Percentiles rank a stretch among this genome's conserved stretches.
Evolutionary conservation across 306 rosid genomes (phyloP).

Genomic region (Cicer arietinum): DNA sequence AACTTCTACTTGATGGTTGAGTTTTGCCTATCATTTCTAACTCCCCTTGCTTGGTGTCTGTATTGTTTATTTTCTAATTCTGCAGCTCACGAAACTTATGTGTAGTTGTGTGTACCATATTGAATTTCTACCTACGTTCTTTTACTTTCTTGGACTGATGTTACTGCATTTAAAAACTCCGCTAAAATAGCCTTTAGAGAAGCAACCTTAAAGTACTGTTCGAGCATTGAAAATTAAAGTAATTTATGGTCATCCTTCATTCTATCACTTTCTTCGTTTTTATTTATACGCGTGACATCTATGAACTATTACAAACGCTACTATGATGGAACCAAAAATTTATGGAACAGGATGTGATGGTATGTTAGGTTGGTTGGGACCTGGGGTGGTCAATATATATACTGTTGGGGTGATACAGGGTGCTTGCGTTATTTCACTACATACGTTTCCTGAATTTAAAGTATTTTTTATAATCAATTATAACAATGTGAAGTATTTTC

Average conservation of each 20-base stretch:
- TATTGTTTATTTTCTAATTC: slow-evolving; percentile 45
- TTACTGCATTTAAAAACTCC: slow-evolving; percentile 50
- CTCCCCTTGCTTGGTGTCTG: slow-evolving; percentile 25
- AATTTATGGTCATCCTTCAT: slow-evolving; percentile 50
- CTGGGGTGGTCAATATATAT: too few relatives aligned
- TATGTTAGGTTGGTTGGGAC: neutral
- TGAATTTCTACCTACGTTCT: slow-evolving; percentile 52
- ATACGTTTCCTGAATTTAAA: too few relatives aligned
- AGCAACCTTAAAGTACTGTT: slow-evolving; percentile 41
- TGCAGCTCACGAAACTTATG: slow-evolving; percentile 66
- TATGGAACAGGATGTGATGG: neutral
- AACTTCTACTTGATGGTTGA: slow-evolving; percentile 59
- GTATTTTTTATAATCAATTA: too few relatives aligned
- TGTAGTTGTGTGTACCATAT: slow-evolving; percentile 71
- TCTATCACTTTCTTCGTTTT: slow-evolving; percentile 39
- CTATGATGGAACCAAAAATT: neutral
- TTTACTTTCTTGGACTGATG: slow-evolving; percentile 53
- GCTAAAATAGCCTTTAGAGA: slow-evolving; percentile 49
- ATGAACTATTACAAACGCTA: slow-evolving; percentile 12
- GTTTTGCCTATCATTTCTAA: slow-evolving; percentile 48
- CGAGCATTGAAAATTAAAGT: slow-evolving; percentile 45
- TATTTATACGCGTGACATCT: slow-evolving; percentile 6
- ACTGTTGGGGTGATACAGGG: too few relatives aligned
- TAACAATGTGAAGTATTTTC: too few relatives aligned
- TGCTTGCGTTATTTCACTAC: too few relatives aligned